Percentiles rank a stretch among this genome's conserved stretches.
phyloP scores from a whole-genome alignment of 1,284 basidiomycete species.

The Lignosus rhinocerotis region DNA sequence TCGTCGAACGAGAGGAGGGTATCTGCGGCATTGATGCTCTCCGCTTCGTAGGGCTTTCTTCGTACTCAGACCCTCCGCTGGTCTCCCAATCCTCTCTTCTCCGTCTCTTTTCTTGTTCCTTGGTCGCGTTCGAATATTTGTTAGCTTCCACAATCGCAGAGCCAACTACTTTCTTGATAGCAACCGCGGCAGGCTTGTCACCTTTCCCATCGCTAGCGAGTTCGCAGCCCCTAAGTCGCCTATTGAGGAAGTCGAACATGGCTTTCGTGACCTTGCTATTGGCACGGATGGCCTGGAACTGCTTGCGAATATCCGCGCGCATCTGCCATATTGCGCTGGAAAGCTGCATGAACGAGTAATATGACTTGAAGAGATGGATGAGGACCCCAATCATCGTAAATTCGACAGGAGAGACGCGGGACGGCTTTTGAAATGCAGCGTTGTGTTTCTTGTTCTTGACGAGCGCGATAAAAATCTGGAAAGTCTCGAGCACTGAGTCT shows the following conservation, averaged over 20 bases:
- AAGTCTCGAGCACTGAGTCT: constrained; percentile 39
- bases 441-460: constrained; percentile 39
- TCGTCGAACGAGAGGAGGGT: background rate
- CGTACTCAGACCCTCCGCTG: constrained; percentile 13
- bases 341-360: constrained; percentile 42
- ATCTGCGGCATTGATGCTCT: constrained; percentile 5
- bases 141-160: background rate
- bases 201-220: constrained; percentile 28
- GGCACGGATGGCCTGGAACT: constrained; percentile 43
- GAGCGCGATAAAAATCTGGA: constrained; percentile 43
- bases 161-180: constrained; percentile 5
- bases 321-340: constrained; percentile 43
- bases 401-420: constrained; percentile 48
- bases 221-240: constrained; percentile 24
- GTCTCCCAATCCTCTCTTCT: constrained; percentile 1
- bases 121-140: background rate
- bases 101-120: constrained; percentile 12
- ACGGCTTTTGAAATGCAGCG: constrained; percentile 39
- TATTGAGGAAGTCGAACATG: constrained; percentile 40
- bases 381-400: constrained; percentile 50
- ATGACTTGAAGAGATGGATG: constrained; percentile 39
- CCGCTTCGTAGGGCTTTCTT: constrained; percentile 9
- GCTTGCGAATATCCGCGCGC: constrained; percentile 43
- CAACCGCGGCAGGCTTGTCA: constrained; percentile 23
- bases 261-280: constrained; percentile 43